phyloP scores from a whole-genome alignment of 495 filamentous ascomycete genomes.

The Aspergillus carlsbadensis region DNA sequence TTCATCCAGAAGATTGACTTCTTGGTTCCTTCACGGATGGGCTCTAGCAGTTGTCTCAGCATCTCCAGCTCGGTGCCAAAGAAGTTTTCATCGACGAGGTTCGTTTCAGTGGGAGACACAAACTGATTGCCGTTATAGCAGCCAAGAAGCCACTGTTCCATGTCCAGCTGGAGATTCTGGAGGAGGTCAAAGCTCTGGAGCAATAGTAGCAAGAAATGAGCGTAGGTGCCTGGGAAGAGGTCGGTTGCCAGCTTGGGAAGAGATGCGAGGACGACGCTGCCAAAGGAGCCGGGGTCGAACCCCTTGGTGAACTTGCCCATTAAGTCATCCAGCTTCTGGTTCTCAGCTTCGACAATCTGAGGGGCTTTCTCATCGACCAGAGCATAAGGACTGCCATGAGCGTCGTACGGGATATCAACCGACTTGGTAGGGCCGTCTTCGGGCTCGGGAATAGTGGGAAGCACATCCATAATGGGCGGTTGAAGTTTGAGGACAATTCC shows the following conservation, averaged over 20 bases:
- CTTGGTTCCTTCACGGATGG: slow-evolving; percentile 15
- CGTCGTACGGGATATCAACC: slow-evolving; percentile 15
- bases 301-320: slow-evolving; percentile 22
- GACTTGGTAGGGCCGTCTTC: neutral
- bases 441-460: neutral
- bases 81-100: slow-evolving; percentile 16
- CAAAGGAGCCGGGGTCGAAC: slow-evolving; percentile 23
- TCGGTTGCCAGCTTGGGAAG: slow-evolving; percentile 11
- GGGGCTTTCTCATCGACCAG: slow-evolving; percentile 14
- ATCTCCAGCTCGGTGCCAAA: slow-evolving; percentile 22
- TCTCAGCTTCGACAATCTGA: slow-evolving; percentile 14
- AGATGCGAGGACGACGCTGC: slow-evolving; percentile 1
- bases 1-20: slow-evolving; percentile 22
- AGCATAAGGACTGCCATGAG: neutral
- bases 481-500: neutral
- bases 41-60: slow-evolving; percentile 23
- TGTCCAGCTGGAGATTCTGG: slow-evolving; percentile 14
- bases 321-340: slow-evolving; percentile 13
- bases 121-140: slow-evolving; percentile 5
- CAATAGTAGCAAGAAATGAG: slow-evolving; percentile 24
- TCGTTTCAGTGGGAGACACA: slow-evolving; percentile 1
- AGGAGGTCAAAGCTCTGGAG: slow-evolving; percentile 12
- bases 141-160: slow-evolving; percentile 18
- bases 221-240: slow-evolving; percentile 24
- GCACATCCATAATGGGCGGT: slow-evolving; percentile 1